Conservation (phyloP, 208 protist genomes). For the Trichomonas vaginalis region DNA sequence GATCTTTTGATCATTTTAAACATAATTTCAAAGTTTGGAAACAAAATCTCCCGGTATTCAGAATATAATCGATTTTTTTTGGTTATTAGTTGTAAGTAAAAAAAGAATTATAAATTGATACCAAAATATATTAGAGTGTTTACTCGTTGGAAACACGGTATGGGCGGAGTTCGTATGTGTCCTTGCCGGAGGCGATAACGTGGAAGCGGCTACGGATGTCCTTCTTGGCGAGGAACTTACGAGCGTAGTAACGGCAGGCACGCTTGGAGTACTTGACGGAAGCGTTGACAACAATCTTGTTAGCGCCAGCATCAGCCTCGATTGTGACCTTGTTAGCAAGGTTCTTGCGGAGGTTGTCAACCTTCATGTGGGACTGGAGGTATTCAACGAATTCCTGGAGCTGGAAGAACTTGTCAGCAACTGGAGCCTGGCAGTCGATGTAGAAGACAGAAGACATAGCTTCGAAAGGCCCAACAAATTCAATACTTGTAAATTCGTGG, state of each 20-base stretch:
- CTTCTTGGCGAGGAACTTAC: slow-evolving; percentile 6
- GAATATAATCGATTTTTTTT: too few relatives aligned
- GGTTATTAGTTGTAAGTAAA: too few relatives aligned
- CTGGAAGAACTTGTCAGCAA: not conserved
- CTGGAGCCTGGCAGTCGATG: not conserved
- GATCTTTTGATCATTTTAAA: too few relatives aligned
- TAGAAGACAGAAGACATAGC: not conserved
- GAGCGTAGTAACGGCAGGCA: not conserved
- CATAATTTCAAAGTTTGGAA: too few relatives aligned
- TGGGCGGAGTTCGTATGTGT: not conserved
- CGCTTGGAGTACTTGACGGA: not conserved
- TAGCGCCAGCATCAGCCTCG: not conserved
- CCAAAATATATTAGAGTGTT: too few relatives aligned
- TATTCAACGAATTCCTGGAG: not conserved
- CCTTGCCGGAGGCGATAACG: not conserved
- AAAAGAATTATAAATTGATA: too few relatives aligned
- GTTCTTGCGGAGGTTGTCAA: not conserved
- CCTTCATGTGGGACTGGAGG: not conserved
- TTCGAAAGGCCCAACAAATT: not conserved
- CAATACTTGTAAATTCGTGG: not conserved
- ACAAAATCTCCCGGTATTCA: too few relatives aligned
- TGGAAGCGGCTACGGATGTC: not conserved
- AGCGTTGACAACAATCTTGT: not conserved
- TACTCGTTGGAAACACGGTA: not conserved
- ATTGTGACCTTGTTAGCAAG: not conserved